These are phyloP conservation scores for Dunaliella primolecta DNA, from an alignment of 139 green algal species.

Conservation along the genomic window DNA sequence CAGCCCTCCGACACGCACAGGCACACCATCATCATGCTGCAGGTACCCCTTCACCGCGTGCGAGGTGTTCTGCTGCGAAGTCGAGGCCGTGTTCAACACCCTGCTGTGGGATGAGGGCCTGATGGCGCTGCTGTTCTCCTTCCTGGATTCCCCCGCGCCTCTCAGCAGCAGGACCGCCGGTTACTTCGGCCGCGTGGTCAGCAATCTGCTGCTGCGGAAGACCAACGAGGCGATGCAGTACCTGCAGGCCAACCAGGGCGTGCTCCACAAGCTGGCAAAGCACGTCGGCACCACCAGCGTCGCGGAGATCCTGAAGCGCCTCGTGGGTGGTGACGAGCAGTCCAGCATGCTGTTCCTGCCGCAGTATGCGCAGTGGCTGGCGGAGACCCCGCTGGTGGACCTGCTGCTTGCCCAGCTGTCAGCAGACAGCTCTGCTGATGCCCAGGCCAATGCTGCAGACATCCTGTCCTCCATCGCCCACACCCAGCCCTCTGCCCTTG, in stretches of 20 bases:
- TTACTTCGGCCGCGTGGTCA: conserved; percentile 91
- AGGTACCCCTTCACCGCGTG: conserved; percentile 94
- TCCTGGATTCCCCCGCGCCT: conserved; percentile 61
- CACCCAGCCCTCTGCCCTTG: conserved; percentile 67
- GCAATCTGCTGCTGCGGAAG: conserved; percentile 72
- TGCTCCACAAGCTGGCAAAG: conserved; percentile 43
- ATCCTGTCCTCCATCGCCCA: conserved; percentile 81
- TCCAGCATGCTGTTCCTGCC: conserved; percentile 51
- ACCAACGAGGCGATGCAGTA: conserved; percentile 68
- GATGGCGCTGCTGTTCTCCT: conserved; percentile 78
- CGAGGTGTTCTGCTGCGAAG: conserved; percentile 96
- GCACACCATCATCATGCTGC: too few species aligned
- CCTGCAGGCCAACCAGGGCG: conserved; percentile 45
- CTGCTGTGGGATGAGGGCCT: conserved; percentile 76
- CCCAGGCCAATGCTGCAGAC: conserved; percentile 76
- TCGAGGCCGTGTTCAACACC: conserved; percentile 90
- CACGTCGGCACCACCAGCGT: conserved; percentile 81
- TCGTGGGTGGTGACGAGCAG: conserved; percentile 85
- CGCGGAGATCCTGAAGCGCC: conserved; percentile 77
- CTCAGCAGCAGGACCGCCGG: conserved; percentile 79
- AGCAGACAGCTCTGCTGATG: conserved; percentile 36
- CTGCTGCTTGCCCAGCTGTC: conserved; percentile 64
- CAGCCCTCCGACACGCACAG: too few species aligned
- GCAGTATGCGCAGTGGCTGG: conserved; percentile 62
- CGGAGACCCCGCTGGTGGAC: conserved; percentile 68